Evolutionary conservation across 2,329 filamentous ascomycete species (phyloP).

Genomic region (Cercospora sojina): DNA sequence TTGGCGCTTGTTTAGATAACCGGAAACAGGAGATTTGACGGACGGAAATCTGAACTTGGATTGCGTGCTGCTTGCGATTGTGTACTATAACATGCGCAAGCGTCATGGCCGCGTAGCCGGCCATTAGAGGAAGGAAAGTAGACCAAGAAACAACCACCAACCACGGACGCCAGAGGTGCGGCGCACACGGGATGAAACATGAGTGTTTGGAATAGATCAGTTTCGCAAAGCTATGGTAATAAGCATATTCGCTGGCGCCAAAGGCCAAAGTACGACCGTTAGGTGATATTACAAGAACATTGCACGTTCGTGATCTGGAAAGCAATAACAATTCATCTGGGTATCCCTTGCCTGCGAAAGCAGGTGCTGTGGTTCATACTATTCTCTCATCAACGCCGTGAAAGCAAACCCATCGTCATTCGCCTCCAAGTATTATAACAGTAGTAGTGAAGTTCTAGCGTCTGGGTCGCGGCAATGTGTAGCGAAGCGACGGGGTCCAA

Average conservation of each 20-base stretch:
- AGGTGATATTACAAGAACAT: not conserved
- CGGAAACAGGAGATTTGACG: not conserved
- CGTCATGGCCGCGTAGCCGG: not conserved
- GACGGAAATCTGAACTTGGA: not conserved
- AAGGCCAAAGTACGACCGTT: not conserved
- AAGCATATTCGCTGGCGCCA: not conserved
- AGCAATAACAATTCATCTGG: not conserved
- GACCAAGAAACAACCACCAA: not conserved
- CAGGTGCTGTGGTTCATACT: conserved; percentile 4
- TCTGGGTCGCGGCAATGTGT: not conserved
- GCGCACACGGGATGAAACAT: not conserved
- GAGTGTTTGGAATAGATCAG: not conserved
- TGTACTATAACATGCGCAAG: not conserved
- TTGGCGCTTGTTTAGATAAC: not conserved
- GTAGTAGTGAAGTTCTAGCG: not conserved
- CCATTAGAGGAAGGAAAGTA: not conserved
- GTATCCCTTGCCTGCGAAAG: conserved; percentile 2
- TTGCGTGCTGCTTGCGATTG: not conserved
- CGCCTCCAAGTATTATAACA: not conserved
- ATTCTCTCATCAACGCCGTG: not conserved
- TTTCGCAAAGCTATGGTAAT: not conserved
- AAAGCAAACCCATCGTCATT: not conserved
- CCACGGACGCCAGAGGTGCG: not conserved
- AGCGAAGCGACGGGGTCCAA: not conserved
- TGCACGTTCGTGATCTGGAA: not conserved